Evolutionary conservation across 2,329 filamentous ascomycete species (phyloP).

Genomic region (Phialophora verrucosa): DNA sequence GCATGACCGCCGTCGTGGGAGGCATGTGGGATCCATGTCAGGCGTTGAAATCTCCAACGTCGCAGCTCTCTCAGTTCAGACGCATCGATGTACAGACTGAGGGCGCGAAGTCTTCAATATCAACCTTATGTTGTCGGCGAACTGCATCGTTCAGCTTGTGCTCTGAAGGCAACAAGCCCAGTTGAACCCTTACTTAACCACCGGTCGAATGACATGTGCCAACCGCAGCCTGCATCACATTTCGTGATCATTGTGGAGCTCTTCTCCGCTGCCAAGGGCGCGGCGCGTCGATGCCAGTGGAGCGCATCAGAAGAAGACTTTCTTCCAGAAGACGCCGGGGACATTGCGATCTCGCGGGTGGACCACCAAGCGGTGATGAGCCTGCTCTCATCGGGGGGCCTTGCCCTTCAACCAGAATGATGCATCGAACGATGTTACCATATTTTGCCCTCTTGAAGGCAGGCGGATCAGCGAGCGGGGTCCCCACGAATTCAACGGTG

Average conservation of each 20-base stretch:
- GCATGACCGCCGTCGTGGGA: background rate
- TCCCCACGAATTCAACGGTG: background rate
- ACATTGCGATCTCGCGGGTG: background rate
- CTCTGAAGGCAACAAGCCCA: background rate
- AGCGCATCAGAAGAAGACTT: background rate
- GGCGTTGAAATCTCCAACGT: background rate
- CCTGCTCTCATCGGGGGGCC: background rate
- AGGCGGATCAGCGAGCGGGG: slow-evolving; percentile 13
- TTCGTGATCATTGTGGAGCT: slow-evolving; percentile 13
- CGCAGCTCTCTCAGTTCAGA: background rate
- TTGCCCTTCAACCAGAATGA: background rate
- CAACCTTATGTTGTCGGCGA: background rate
- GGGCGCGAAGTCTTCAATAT: background rate
- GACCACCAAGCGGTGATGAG: background rate
- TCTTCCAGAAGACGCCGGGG: slow-evolving; percentile 6
- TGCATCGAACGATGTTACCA: slow-evolving; percentile 14
- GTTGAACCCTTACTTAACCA: background rate
- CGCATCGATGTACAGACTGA: background rate
- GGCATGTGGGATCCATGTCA: background rate
- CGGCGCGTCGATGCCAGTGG: background rate
- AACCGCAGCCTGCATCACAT: slow-evolving; percentile 2
- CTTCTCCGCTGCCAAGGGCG: slow-evolving; percentile 19
- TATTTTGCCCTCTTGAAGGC: background rate
- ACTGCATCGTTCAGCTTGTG: too few species aligned
- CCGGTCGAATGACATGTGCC: slow-evolving; percentile 14